These are phyloP conservation scores for Cyphellophora europaea DNA, from an alignment of 2,329 filamentous ascomycete species.

Conservation along the genomic window DNA sequence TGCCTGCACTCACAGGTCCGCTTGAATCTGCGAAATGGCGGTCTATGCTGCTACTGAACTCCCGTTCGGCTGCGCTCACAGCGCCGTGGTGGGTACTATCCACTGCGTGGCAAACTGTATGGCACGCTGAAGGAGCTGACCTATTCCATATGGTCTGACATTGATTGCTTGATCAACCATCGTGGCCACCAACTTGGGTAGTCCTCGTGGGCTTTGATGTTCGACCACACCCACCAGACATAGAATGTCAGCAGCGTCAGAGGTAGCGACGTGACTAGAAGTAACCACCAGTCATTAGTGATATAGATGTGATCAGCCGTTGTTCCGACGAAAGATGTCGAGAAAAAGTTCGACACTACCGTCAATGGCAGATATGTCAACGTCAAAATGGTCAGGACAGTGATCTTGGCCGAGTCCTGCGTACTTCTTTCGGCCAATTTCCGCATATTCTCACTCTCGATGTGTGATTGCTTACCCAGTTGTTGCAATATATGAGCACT, in stretches of 20 bases:
- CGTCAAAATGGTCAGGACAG: slow-evolving; percentile 8
- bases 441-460: slow-evolving; percentile 5
- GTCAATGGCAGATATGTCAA: slow-evolving; percentile 9
- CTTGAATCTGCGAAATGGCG: no score
- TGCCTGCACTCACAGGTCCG: no score
- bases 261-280: slow-evolving; percentile 5
- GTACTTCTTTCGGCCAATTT: slow-evolving; percentile 6
- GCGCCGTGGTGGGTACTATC: no score
- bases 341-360: slow-evolving; percentile 10
- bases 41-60: no score
- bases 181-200: neutral
- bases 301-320: slow-evolving; percentile 2
- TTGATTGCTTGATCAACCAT: no score
- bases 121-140: no score
- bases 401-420: slow-evolving; percentile 7
- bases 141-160: no score
- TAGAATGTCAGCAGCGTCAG: slow-evolving; percentile 7
- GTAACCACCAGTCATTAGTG: slow-evolving; percentile 7
- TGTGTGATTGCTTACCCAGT: slow-evolving; percentile 5
- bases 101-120: no score
- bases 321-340: slow-evolving; percentile 7
- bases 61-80: no score
- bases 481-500: slow-evolving; percentile 4
- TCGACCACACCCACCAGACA: slow-evolving; percentile 6
- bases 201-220: slow-evolving; percentile 3